Conservation (phyloP, 2,329 filamentous ascomycete genomes). For the Phialemonium atrogriseum region DNA sequence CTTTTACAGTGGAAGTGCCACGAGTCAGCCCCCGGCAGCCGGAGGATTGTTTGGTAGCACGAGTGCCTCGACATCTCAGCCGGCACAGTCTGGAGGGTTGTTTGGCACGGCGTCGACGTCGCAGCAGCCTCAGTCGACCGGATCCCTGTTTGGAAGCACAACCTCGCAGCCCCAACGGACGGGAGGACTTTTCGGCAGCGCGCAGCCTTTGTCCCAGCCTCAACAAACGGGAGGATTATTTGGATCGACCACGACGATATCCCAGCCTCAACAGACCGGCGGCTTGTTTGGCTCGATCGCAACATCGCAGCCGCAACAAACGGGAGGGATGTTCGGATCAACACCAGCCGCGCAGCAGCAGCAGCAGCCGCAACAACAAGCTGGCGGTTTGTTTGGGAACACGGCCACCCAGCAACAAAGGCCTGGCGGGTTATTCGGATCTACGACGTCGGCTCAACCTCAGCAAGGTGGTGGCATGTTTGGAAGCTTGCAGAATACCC, state of each 20-base stretch:
- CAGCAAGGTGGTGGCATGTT: slow-evolving; percentile 21
- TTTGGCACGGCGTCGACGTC: slow-evolving; percentile 20
- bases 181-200: slow-evolving; percentile 20
- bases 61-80: slow-evolving; percentile 14
- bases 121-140: slow-evolving; percentile 21
- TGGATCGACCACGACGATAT: slow-evolving; percentile 15
- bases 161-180: slow-evolving; percentile 7
- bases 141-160: slow-evolving; percentile 16
- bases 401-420: slow-evolving; percentile 4
- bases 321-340: slow-evolving; percentile 14
- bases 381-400: slow-evolving; percentile 11
- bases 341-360: slow-evolving; percentile 10
- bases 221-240: slow-evolving; percentile 19
- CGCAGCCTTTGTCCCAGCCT: slow-evolving; percentile 17
- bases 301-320: slow-evolving; percentile 11
- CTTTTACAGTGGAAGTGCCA: slow-evolving; percentile 10
- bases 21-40: slow-evolving; percentile 22
- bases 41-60: slow-evolving; percentile 23
- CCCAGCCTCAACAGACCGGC: slow-evolving; percentile 18
- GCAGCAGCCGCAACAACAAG: slow-evolving; percentile 5
- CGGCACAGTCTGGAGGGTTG: slow-evolving; percentile 14
- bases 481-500: slow-evolving; percentile 15
- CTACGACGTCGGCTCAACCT: slow-evolving; percentile 12
- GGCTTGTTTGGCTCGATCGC: slow-evolving; percentile 23
- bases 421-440: slow-evolving; percentile 12